These are phyloP conservation scores for Aspergillus amoenus DNA, from an alignment of 2,329 filamentous ascomycete genomes.

Conservation along the genomic window DNA sequence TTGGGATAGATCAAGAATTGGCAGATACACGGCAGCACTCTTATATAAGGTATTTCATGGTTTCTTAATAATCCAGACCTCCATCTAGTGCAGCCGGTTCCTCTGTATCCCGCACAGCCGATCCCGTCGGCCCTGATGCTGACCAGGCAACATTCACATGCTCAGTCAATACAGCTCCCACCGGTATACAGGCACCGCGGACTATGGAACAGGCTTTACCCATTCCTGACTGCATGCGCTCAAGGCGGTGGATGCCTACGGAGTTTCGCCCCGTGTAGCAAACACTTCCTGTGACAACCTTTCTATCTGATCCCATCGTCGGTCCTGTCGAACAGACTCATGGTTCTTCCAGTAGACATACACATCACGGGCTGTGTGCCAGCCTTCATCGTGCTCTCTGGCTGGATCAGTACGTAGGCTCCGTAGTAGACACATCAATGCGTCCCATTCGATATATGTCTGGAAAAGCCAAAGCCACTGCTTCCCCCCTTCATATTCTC, in stretches of 20 bases:
- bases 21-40: neutral
- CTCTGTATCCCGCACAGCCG: neutral
- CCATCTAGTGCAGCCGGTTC: neutral
- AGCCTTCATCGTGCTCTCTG: neutral
- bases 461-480: slow-evolving; percentile 24
- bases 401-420: slow-evolving; percentile 9
- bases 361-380: slow-evolving; percentile 12
- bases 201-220: no score
- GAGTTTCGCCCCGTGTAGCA: no score
- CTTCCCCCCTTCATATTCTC: slow-evolving; percentile 13
- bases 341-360: slow-evolving; percentile 16
- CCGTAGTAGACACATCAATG: slow-evolving; percentile 14
- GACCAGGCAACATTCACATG: neutral
- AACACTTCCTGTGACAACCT: neutral
- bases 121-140: neutral
- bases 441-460: slow-evolving; percentile 23
- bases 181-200: no score
- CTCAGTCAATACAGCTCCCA: no score
- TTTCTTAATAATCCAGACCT: neutral
- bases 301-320: slow-evolving; percentile 18
- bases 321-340: neutral
- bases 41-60: neutral
- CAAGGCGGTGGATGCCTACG: no score
- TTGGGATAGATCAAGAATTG: no score
- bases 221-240: no score